Conservation (phyloP, 1,284 basidiomycete species). For the Fomitopsis pinicola region DNA sequence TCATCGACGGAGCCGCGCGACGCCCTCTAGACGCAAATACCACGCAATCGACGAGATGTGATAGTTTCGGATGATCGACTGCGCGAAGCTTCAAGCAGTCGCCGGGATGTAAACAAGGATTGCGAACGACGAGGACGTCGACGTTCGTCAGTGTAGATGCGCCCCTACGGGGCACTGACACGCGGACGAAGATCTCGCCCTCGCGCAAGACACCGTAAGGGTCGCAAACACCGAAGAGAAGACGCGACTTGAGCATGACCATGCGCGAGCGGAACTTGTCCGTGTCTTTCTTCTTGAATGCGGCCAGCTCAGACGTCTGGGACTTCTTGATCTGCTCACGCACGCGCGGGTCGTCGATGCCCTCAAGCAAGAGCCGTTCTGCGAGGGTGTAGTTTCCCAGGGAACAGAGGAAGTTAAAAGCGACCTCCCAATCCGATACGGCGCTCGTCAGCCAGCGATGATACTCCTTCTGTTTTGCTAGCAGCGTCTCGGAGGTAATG, state of each 20-base stretch:
- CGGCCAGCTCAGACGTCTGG: constrained; percentile 47
- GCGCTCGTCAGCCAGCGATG: constrained; percentile 52
- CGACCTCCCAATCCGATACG: constrained; percentile 38
- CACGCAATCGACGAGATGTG: constrained; percentile 59
- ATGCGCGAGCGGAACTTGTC: constrained; percentile 52
- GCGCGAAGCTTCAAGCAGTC: constrained; percentile 63
- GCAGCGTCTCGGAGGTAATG: constrained; percentile 46
- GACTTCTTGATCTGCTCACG: constrained; percentile 34
- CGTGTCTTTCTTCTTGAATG: constrained; percentile 51
- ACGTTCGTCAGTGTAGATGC: constrained; percentile 50
- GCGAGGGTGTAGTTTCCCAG: constrained; percentile 43
- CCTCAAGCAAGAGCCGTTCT: constrained; percentile 50
- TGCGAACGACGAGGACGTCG: constrained; percentile 58
- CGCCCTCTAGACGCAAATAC: constrained; percentile 60
- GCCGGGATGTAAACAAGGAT: constrained; percentile 66
- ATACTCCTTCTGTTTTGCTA: constrained; percentile 53
- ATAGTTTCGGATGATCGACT: constrained; percentile 41
- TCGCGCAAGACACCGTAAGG: constrained; percentile 56
- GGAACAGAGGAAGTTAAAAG: constrained; percentile 52
- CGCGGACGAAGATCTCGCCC: constrained; percentile 58
- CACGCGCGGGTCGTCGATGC: constrained; percentile 42
- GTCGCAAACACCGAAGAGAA: constrained; percentile 63
- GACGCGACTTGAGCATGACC: constrained; percentile 55
- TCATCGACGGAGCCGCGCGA: constrained; percentile 63
- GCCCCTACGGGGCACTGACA: constrained; percentile 47